A percentile compares a stretch with the other conserved stretches of the same genome.
Conservation (phyloP, 225 moss, liverwort and hornwort genomes). For the Physcomitrium patens region DNA sequence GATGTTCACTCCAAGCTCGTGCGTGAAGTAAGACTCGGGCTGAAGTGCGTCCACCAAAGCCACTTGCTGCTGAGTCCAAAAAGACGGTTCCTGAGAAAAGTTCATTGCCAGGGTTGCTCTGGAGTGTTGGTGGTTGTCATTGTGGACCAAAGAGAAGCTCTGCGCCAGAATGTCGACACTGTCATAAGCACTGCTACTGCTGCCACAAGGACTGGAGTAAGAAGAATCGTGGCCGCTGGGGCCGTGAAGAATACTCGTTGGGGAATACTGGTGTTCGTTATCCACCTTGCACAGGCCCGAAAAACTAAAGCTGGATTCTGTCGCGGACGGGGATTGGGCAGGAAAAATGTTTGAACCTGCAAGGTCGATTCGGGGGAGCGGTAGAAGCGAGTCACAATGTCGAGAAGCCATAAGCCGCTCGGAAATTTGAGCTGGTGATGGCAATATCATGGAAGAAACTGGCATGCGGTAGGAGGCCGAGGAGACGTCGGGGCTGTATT, state of each 20-base stretch:
- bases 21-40: background rate
- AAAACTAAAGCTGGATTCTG: constrained; percentile 1
- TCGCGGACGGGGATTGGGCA: background rate
- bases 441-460: background rate
- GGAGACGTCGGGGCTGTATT: background rate
- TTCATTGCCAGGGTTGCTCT: too few species aligned
- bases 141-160: background rate
- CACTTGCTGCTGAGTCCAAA: constrained; percentile 16
- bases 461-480: background rate
- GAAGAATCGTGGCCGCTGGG: background rate
- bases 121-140: background rate
- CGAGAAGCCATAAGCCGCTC: background rate
- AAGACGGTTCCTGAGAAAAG: background rate
- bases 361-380: background rate
- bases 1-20: background rate
- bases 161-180: background rate
- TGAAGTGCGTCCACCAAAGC: constrained; percentile 4
- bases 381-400: background rate
- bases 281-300: background rate
- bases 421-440: background rate
- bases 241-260: background rate
- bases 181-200: background rate
- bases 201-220: background rate
- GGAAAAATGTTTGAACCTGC: background rate
- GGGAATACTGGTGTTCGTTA: background rate